A percentile compares a stretch with the other conserved stretches of the same genome.
Evolutionary conservation across 805 yeast genomes (phyloP).

Genomic region (Saccharomycopsis capsularis): DNA sequence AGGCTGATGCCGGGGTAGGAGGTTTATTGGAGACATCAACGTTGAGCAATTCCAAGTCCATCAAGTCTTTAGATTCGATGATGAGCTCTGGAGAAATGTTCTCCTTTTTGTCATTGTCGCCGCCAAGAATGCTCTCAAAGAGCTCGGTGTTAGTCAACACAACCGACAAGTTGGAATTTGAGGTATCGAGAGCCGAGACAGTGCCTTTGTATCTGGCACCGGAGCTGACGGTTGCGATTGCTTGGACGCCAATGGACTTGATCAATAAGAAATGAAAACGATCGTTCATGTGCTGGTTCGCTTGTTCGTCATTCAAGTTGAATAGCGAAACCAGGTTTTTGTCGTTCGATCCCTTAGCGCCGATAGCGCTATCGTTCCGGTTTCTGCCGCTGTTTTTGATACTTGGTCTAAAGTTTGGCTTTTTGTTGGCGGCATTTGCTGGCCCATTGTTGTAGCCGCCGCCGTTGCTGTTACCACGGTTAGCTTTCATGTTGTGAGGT

Average conservation of each 20-base stretch:
- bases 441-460: background rate
- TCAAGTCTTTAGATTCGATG: constrained; percentile 43
- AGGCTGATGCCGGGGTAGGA: background rate
- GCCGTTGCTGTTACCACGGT: constrained; percentile 1
- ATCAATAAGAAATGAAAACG: constrained; percentile 48
- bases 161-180: constrained; percentile 36
- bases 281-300: constrained; percentile 39
- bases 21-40: constrained; percentile 30
- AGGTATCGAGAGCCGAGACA: constrained; percentile 38
- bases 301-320: constrained; percentile 9
- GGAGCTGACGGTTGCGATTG: constrained; percentile 51
- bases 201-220: constrained; percentile 58
- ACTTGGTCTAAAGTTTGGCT: background rate
- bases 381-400: background rate
- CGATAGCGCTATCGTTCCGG: background rate
- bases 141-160: constrained; percentile 32
- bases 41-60: constrained; percentile 39
- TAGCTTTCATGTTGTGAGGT: too few relatives aligned
- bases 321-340: background rate
- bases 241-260: constrained; percentile 53
- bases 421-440: background rate
- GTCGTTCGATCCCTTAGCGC: background rate
- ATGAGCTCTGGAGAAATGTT: constrained; percentile 40
- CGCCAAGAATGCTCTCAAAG: constrained; percentile 21
- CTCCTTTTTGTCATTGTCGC: constrained; percentile 34